phyloP scores from a whole-genome alignment of 176 grass and related monocot species.

The Carex kokanica region DNA sequence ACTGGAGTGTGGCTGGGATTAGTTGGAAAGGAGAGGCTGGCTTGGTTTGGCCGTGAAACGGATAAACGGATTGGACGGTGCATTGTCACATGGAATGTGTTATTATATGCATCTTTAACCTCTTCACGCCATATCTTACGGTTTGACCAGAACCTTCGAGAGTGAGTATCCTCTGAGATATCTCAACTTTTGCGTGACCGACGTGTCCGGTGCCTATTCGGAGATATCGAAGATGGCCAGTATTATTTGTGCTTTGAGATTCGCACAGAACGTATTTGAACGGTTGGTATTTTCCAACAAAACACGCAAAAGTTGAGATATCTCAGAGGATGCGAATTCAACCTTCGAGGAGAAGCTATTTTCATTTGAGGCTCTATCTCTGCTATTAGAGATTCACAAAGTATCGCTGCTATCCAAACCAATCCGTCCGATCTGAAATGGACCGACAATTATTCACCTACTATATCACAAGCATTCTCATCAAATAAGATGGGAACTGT shows the following conservation, averaged over 20 bases:
- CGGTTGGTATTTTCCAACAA: too few species aligned
- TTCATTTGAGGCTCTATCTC: not conserved
- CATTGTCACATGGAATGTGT: not conserved
- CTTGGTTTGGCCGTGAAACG: not conserved
- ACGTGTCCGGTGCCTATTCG: too few species aligned
- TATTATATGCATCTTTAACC: not conserved
- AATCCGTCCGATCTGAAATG: not conserved
- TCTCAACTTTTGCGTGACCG: too few species aligned
- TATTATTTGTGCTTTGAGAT: too few species aligned
- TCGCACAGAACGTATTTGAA: too few species aligned
- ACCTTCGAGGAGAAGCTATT: not conserved
- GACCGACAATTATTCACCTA: not conserved
- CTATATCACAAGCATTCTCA: not conserved
- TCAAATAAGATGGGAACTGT: not conserved
- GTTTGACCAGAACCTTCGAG: not conserved
- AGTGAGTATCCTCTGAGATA: too few species aligned
- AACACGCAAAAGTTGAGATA: too few species aligned
- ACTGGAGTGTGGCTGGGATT: conserved; percentile 16
- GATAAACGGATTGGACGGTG: conserved; percentile 12
- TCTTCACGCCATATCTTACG: not conserved
- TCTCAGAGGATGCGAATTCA: too few species aligned
- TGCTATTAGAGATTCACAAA: not conserved
- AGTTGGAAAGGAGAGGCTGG: conserved; percentile 10
- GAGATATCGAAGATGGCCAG: too few species aligned
- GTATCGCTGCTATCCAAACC: too few species aligned